Evolutionary conservation across 106 monocot species (phyloP).

Genomic region (Dioscorea zingiberensis): DNA sequence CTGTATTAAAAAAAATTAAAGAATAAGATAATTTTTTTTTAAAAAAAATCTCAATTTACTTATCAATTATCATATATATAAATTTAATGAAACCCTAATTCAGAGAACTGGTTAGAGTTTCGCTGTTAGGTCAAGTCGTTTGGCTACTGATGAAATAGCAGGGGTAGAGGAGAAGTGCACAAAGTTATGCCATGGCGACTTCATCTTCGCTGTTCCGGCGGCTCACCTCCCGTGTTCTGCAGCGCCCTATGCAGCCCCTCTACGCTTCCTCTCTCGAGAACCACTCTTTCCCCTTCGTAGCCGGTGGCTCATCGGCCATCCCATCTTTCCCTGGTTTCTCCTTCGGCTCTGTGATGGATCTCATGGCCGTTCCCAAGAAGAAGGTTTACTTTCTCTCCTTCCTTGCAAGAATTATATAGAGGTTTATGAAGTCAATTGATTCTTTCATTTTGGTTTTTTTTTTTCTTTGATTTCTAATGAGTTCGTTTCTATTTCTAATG

Average conservation of each 20-base stretch:
- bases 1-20: no score
- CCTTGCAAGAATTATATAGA: not conserved
- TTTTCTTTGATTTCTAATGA: not conserved
- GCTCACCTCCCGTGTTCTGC: slow-evolving; percentile 15
- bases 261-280: not conserved
- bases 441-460: not conserved
- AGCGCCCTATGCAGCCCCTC: slow-evolving; percentile 3
- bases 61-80: no score
- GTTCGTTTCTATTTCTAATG: no score
- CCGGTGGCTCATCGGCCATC: not conserved
- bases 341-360: slow-evolving; percentile 33
- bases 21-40: no score
- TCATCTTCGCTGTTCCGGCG: slow-evolving; percentile 39
- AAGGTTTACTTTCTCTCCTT: slow-evolving; percentile 24
- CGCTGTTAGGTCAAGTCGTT: no score
- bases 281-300: slow-evolving; percentile 3
- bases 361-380: slow-evolving; percentile 79
- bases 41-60: no score
- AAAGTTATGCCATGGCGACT: not conserved
- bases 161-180: no score
- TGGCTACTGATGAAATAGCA: no score
- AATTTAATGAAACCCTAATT: no score
- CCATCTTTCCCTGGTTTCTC: slow-evolving; percentile 31
- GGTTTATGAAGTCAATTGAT: not conserved
- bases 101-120: no score